Evolutionary conservation across 352 stramenopile genomes (phyloP).

Genomic region (Globisporangium yorkense): DNA sequence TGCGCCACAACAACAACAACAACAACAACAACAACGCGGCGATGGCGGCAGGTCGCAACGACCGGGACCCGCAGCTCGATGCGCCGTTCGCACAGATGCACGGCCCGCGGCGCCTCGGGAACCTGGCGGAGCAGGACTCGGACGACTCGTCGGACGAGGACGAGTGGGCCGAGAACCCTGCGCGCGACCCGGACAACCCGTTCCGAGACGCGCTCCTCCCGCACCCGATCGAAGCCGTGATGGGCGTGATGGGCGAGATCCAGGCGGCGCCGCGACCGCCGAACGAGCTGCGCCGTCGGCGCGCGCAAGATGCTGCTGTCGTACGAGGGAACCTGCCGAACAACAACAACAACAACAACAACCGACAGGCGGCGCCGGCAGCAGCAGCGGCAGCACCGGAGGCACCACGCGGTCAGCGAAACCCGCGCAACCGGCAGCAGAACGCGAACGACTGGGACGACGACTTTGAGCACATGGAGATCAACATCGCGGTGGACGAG

Average conservation of each 20-base stretch:
- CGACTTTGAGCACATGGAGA: conserved; percentile 90
- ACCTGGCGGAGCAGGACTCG: conserved; percentile 32
- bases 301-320: conserved; percentile 3
- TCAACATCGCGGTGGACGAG: conserved; percentile 96
- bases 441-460: conserved; percentile 76
- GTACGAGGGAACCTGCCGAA: conserved; percentile 1
- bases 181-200: conserved; percentile 13
- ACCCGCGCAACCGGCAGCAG: conserved; percentile 6
- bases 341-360: not conserved
- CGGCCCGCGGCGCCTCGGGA: conserved; percentile 24
- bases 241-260: conserved; percentile 16
- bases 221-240: conserved; percentile 24
- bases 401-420: not conserved
- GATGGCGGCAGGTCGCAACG: conserved; percentile 2
- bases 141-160: conserved; percentile 59
- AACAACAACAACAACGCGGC: conserved; percentile 2
- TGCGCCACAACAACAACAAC: conserved; percentile 11
- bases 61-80: conserved; percentile 23
- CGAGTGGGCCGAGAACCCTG: not conserved
- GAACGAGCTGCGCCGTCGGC: conserved; percentile 38
- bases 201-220: conserved; percentile 41
- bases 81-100: conserved; percentile 29
- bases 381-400: conserved; percentile 10
- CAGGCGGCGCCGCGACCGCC: conserved; percentile 11
- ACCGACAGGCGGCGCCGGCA: conserved; percentile 4